phyloP scores from a whole-genome alignment of 768 basidiomycete genomes.

The Flagelloscypha sp. region DNA sequence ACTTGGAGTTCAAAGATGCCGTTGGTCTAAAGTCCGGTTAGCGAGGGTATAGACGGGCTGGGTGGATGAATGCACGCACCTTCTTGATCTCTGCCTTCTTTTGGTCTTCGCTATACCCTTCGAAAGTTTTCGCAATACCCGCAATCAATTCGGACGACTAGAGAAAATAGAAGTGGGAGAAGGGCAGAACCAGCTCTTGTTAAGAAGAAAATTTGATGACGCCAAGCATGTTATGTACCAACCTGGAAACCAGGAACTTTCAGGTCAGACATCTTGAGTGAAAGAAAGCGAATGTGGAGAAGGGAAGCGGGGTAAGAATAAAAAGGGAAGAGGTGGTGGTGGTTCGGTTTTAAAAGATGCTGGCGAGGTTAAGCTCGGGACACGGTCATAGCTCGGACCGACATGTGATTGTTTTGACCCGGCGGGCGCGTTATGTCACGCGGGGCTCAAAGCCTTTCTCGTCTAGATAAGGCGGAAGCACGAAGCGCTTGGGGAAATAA shows the following conservation, averaged over 20 bases:
- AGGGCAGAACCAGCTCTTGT: no score
- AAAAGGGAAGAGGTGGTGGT: no score
- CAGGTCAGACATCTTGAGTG: slow-evolving; percentile 55
- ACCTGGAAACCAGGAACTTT: slow-evolving; percentile 74
- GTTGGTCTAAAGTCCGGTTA: slow-evolving; percentile 49
- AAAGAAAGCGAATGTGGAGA: slow-evolving; percentile 9
- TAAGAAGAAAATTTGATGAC: not conserved
- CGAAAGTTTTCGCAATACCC: slow-evolving; percentile 43
- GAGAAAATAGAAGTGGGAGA: not conserved
- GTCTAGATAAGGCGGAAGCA: no score
- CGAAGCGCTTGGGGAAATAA: no score
- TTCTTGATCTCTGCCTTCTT: slow-evolving; percentile 68
- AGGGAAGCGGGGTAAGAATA: slow-evolving; percentile 3
- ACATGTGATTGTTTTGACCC: no score
- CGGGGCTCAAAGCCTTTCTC: no score
- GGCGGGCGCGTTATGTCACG: no score
- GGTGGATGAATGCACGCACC: slow-evolving; percentile 27
- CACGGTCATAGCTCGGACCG: no score
- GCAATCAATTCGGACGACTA: slow-evolving; percentile 65
- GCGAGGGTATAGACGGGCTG: not conserved
- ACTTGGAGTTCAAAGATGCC: slow-evolving; percentile 84
- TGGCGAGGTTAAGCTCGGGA: no score
- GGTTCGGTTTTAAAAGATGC: no score
- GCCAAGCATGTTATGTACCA: no score
- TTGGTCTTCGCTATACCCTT: slow-evolving; percentile 48